Evolutionary conservation across 78 protist genomes (phyloP), one percentile per base, ranked within the genome.

Genomic region (Paulinella micropora): DNA sequence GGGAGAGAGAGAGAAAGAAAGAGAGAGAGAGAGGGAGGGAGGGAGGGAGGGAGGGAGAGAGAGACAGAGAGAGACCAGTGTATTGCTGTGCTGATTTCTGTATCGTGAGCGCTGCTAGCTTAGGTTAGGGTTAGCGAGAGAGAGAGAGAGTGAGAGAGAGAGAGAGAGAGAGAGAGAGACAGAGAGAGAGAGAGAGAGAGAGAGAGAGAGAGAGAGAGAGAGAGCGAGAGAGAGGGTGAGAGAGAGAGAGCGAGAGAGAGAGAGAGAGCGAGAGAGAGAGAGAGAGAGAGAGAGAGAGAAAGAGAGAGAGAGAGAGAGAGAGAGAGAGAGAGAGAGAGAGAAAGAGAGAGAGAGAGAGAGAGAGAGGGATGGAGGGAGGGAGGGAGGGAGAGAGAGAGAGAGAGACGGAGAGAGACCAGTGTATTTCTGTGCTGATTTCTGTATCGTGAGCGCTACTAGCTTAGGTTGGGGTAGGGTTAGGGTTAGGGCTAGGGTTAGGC

Each of bases 401-500:
- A 51, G 73, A 51, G 73, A 51, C 32, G 15, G 73, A 51, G 73
- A 51, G 73, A 51, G 73, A 51, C 73, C 32, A 51, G 94, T 91
- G 94, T 96, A 96, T 37, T 94, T 90, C 26, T 64, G 51, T 34
- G 97, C 95, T 36, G 93, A 88, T 79, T 94, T 94, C 9, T 94
- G 95, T 2, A 96, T 93, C 86, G 95, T 96, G 32, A 96, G 79
- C 0, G 98, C 98, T 0, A 91, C 95, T 6, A 15, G 28, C 84
- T 81, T 81, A 32, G 9, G 84, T 4, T 15, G 84, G 28, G 9
- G 39, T n/a, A n/a, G n/a, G n/a, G n/a, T n/a, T n/a, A n/a, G n/a
- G n/a, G n/a, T n/a, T n/a, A n/a, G n/a, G n/a, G n/a, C n/a, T n/a
- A n/a, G n/a, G n/a, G n/a, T n/a, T n/a, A n/a, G n/a, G n/a, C n/a